Percentiles rank a stretch among this genome's conserved stretches.
Conservation (phyloP, 2,329 filamentous ascomycete species). For the Calonectria pseudoreteaudii region DNA sequence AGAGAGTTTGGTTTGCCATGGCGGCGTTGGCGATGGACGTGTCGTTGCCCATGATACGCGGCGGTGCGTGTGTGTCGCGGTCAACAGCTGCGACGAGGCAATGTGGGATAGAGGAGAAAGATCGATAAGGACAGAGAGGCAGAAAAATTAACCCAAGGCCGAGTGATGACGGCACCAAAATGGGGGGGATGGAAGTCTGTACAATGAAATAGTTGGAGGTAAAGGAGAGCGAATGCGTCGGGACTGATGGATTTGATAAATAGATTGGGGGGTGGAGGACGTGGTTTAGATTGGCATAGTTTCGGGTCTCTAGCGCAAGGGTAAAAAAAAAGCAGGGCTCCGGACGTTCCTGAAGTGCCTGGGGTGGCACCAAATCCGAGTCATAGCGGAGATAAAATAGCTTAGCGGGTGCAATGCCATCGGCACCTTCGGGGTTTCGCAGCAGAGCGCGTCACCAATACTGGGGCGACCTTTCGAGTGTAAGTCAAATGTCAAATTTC, state of each 20-base stretch:
- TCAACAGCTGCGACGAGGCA: neutral
- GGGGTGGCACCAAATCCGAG: slow-evolving; percentile 20
- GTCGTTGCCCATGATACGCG: slow-evolving; percentile 55
- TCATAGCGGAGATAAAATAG: slow-evolving; percentile 15
- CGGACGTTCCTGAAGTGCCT: slow-evolving; percentile 9
- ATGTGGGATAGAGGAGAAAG: neutral
- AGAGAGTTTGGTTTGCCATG: slow-evolving; percentile 66
- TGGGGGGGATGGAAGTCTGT: slow-evolving; percentile 11
- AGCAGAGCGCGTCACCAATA: neutral
- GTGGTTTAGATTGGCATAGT: slow-evolving; percentile 26
- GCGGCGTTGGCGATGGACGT: slow-evolving; percentile 45
- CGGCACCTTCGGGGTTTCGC: slow-evolving; percentile 23
- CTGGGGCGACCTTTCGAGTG: slow-evolving; percentile 6
- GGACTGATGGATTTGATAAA: slow-evolving; percentile 23
- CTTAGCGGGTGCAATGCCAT: neutral
- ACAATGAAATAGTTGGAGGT: slow-evolving; percentile 22
- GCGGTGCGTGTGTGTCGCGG: slow-evolving; percentile 14
- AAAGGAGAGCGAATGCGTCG: slow-evolving; percentile 18
- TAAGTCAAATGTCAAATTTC: slow-evolving; percentile 22
- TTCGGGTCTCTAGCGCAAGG: slow-evolving; percentile 6
- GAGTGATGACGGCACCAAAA: neutral
- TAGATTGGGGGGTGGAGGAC: slow-evolving; percentile 17
- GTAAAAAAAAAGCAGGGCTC: slow-evolving; percentile 19
- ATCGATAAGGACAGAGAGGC: neutral
- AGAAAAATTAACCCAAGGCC: neutral